Base-by-base conservation (phyloP, 371 early-diverging fungal genomes). In the Mortierella sp. region DNA sequence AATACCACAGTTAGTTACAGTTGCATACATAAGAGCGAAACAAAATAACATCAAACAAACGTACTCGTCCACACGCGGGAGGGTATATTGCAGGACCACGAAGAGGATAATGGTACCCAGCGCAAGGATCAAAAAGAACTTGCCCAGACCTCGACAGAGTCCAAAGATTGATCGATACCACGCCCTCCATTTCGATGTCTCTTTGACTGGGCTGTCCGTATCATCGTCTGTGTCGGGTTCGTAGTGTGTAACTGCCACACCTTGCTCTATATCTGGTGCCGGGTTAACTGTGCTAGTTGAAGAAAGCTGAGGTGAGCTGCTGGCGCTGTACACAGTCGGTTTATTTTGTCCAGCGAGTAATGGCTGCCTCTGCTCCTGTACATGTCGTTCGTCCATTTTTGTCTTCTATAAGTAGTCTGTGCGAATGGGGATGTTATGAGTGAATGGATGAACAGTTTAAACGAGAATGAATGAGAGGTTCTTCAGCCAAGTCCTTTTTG, bases 61-160 rank as follows among this genome's bases (percentile, higher is more conserved):
- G 27, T 75, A 75, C 75, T 75, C 75, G 23, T 75, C 75, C 6
- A 75, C 75, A 8, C 75, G 58, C 11, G 75, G 75, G 0, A 75
- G 60, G 32, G 75, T 75, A 64, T 75, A 75, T 51, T 64, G 49
- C 42, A 75, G 53, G 15, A 75, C 75, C 2, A 75, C 11, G 41
- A 60, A 17, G 14, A 75, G 49, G 26, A 75, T 24, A 8, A 63
- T 27, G 19, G 75, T 75, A 26, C 75, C 75, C 11, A 75, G 26
- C 8, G 60, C 75, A n/a, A 75, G 64, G 52, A 75, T 75, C 56
- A 75, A 34, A 26, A 75, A 64, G 52, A 75, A 75, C 51, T 75
- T 68, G 54, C 75, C 75, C 42, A 75, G 64, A 28, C 69, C 75
- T 27, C 55, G 68, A 53, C 58, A 75, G 49, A 75, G 60, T 37